These are phyloP conservation scores for Erodium maritimum DNA, from an alignment of 345 rosid species.

Conservation along the genomic window DNA sequence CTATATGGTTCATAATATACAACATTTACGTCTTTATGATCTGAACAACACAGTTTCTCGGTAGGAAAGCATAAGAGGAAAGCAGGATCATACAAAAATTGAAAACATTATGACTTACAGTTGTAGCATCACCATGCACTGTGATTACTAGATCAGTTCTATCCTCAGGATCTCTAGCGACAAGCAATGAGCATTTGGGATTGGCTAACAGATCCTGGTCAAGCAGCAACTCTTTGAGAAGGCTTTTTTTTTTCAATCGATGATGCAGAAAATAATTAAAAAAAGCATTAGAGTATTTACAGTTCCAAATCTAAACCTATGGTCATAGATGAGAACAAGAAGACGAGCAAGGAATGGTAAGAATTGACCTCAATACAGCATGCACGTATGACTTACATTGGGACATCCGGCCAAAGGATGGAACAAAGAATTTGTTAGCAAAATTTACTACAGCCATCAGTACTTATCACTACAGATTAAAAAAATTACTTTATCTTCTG, in stretches of 20 bases:
- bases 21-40: background rate
- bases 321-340: background rate
- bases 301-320: background rate
- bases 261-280: no score
- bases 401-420: background rate
- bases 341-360: background rate
- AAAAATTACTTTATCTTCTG: no score
- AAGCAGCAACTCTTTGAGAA: slow-evolving; percentile 12
- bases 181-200: slow-evolving; percentile 81
- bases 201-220: slow-evolving; percentile 69
- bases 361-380: background rate
- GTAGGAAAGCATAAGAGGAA: background rate
- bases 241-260: background rate
- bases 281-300: background rate
- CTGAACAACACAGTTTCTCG: background rate
- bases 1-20: slow-evolving; percentile 20
- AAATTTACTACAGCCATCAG: background rate
- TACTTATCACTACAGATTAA: no score
- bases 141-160: slow-evolving; percentile 77
- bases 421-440: background rate
- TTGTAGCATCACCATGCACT: slow-evolving; percentile 70
- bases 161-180: slow-evolving; percentile 78
- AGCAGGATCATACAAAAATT: background rate
- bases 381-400: background rate
- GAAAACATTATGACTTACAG: slow-evolving; percentile 32